Evolutionary conservation across 805 yeast species (phyloP), one percentile per base, ranked within the genome.

Genomic region (Candida wancherniae): DNA sequence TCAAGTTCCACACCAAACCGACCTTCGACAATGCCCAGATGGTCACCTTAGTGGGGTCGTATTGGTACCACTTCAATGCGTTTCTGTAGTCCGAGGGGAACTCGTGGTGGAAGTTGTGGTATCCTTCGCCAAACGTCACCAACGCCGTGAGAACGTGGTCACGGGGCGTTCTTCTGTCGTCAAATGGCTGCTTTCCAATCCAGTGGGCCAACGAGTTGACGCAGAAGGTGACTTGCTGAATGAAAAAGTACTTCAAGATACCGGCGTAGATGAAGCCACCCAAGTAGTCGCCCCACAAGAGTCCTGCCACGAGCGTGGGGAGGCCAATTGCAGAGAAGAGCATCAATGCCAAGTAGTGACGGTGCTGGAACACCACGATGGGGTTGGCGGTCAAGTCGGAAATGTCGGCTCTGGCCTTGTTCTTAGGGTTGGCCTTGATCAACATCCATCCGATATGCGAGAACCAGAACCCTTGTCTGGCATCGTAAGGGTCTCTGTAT

Each of bases 401-500:
- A 43, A 84, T 84, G 55, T 80, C 88, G 22, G 87, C 86, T 61
- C 88, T 68, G 10, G 92, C 92, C 54, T 79, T 74, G 58, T 74
- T 75, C 62, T 80, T 80, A 48, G 92, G 92, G 58, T 84, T 83
- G 49, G 92, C 84, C 57, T 79, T 77, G 36, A 68, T 52, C 42
- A 84, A 66, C 90, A 84, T 81, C 94, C 94, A 84, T 24, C 90
- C 90, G 67, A 84, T 64, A 63, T 84, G 94, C 18, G 85, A 75
- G 53, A 71, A 84, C 86, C 88, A 82, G 57, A 83, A 77, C 11
- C 94, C 94, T 50, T 67, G 68, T 64, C 88, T 73, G 12, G 94
- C 92, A 54, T 84, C 92, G 53, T 83, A 84, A 31, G 94, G 94
- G 58, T 84, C 94, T 66, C 90, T 75, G 35, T 58, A 47, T 16